A percentile compares a stretch with the other conserved stretches of the same genome.
Conservation (phyloP, 2,329 filamentous ascomycete genomes). For the Colletotrichum sp. region DNA sequence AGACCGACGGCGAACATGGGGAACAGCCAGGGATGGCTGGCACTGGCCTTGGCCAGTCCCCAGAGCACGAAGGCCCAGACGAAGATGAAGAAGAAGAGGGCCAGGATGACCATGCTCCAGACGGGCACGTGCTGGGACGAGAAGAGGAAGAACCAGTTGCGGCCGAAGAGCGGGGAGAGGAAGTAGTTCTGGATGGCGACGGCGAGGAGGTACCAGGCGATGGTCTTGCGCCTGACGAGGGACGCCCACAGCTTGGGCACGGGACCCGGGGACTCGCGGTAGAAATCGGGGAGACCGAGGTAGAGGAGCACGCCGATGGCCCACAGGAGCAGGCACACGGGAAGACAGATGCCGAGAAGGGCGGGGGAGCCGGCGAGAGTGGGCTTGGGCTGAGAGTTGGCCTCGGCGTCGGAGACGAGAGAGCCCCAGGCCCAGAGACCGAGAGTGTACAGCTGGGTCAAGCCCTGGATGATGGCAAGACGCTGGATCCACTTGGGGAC, state of each 20-base stretch:
- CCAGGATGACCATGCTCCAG: slow-evolving; percentile 63
- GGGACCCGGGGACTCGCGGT: slow-evolving; percentile 66
- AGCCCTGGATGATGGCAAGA: slow-evolving; percentile 70
- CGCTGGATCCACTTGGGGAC: slow-evolving; percentile 70
- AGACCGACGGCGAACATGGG: slow-evolving; percentile 72
- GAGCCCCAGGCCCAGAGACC: slow-evolving; percentile 72
- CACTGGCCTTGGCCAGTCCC: slow-evolving; percentile 57
- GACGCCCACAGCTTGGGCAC: slow-evolving; percentile 70
- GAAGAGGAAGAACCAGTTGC: slow-evolving; percentile 72
- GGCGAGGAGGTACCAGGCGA: slow-evolving; percentile 70
- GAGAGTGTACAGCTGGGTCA: slow-evolving; percentile 69
- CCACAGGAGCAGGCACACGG: slow-evolving; percentile 64
- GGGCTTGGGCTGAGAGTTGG: slow-evolving; percentile 13
- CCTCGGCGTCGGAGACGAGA: slow-evolving; percentile 15
- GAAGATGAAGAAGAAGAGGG: slow-evolving; percentile 57
- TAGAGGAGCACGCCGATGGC: slow-evolving; percentile 59
- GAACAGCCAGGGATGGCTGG: slow-evolving; percentile 69
- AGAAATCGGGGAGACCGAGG: slow-evolving; percentile 68
- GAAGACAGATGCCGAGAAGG: slow-evolving; percentile 55
- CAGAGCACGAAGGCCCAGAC: slow-evolving; percentile 61
- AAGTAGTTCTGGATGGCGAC: slow-evolving; percentile 73
- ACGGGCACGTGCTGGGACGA: slow-evolving; percentile 57
- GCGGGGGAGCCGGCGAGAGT: slow-evolving; percentile 34
- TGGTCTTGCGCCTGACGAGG: slow-evolving; percentile 65
- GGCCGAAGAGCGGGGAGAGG: slow-evolving; percentile 68